These are phyloP conservation scores for Phytophthora multivora DNA, from an alignment of 352 stramenopile species.

Conservation along the genomic window DNA sequence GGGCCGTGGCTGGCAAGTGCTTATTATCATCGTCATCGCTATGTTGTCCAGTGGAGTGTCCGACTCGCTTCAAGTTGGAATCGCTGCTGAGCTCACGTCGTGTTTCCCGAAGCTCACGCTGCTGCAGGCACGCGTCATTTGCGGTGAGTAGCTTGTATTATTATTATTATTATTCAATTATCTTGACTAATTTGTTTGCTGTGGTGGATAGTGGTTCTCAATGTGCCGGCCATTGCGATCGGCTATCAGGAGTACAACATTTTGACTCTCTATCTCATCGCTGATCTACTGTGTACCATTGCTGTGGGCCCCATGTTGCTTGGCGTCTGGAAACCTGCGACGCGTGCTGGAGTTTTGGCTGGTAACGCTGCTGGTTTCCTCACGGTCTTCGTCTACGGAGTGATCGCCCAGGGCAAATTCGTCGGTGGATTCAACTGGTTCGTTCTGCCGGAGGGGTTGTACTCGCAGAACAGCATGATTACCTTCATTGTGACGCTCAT, in stretches of 20 bases:
- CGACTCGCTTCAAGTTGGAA: conserved; percentile 78
- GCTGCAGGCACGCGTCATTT: conserved; percentile 58
- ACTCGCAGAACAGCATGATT: conserved; percentile 80
- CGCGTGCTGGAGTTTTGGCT: conserved; percentile 43
- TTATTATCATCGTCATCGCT: conserved; percentile 72
- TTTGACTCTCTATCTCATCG: conserved; percentile 77
- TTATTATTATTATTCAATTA: neutral
- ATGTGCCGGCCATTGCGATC: conserved; percentile 68
- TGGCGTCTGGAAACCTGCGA: conserved; percentile 55
- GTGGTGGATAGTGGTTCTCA: conserved; percentile 55
- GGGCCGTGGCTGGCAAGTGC: conserved; percentile 64
- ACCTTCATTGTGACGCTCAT: conserved; percentile 78
- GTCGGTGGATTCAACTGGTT: conserved; percentile 82
- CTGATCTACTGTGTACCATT: conserved; percentile 78
- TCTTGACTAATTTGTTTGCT: neutral
- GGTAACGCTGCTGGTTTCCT: conserved; percentile 61
- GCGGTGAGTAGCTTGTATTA: conserved; percentile 26
- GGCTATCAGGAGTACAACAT: conserved; percentile 72
- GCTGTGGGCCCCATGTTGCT: conserved; percentile 77
- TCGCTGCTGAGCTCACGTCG: conserved; percentile 72
- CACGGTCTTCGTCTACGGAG: conserved; percentile 73
- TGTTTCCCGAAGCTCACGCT: conserved; percentile 73
- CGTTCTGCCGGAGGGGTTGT: conserved; percentile 70
- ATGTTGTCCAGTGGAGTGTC: conserved; percentile 67
- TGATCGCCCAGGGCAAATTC: conserved; percentile 62